These are phyloP conservation scores for Leishmania martiniquensis DNA, from an alignment of 208 protist genomes.

Conservation along the genomic window DNA sequence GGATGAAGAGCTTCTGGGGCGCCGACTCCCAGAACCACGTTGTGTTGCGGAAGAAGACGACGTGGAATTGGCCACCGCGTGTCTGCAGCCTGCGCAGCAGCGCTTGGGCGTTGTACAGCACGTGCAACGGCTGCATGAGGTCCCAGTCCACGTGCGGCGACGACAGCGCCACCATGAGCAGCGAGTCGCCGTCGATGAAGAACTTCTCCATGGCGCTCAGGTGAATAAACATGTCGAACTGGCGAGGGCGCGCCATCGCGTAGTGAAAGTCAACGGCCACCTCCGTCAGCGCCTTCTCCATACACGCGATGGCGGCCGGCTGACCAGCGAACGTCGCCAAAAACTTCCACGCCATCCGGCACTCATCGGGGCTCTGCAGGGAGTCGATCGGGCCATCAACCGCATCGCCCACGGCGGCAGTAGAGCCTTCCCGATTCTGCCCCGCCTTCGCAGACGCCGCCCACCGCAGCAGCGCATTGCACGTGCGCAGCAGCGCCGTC, in stretches of 20 bases:
- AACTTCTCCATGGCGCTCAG: constrained; percentile 90
- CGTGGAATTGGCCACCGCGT: constrained; percentile 81
- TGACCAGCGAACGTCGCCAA: constrained; percentile 40
- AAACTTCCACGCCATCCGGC: constrained; percentile 85
- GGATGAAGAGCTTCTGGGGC: constrained; percentile 82
- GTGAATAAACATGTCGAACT: constrained; percentile 92
- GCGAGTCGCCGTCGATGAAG: constrained; percentile 92
- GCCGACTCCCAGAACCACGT: constrained; percentile 79
- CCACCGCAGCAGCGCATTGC: constrained; percentile 42
- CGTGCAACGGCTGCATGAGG: constrained; percentile 87
- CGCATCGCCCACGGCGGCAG: constrained; percentile 40
- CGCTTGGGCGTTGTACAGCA: constrained; percentile 84
- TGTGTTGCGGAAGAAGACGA: constrained; percentile 84
- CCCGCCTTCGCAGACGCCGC: constrained; percentile 6
- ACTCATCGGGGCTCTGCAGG: constrained; percentile 60
- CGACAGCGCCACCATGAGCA: constrained; percentile 85
- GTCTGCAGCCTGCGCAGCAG: constrained; percentile 70
- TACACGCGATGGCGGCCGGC: constrained; percentile 29
- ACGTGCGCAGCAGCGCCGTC: constrained; percentile 28
- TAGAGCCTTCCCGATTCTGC: neutral
- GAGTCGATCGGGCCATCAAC: constrained; percentile 34
- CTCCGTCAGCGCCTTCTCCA: constrained; percentile 51
- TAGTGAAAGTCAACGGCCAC: constrained; percentile 78
- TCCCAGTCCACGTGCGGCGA: constrained; percentile 86
- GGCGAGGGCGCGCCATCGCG: constrained; percentile 71